Percentiles rank a stretch among this genome's conserved stretches.
Conservation (phyloP, 2,329 filamentous ascomycete genomes). For the Penicillium fuscoglaucum region DNA sequence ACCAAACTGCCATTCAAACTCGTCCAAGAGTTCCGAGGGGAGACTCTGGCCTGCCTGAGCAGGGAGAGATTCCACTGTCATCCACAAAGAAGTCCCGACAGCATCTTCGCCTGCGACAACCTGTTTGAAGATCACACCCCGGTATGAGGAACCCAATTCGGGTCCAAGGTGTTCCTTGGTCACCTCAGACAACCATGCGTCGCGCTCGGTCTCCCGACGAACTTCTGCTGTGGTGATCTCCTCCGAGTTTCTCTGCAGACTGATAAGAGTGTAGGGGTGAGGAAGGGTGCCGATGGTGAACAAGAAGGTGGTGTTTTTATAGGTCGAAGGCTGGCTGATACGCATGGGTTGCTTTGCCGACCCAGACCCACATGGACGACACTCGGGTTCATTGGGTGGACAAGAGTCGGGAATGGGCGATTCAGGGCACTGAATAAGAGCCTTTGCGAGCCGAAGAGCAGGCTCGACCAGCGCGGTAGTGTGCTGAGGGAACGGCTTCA, state of each 20-base stretch:
- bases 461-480: slow-evolving; percentile 71
- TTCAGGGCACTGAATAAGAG: slow-evolving; percentile 72
- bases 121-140: slow-evolving; percentile 77
- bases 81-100: slow-evolving; percentile 70
- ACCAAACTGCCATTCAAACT: slow-evolving; percentile 86
- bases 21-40: slow-evolving; percentile 53
- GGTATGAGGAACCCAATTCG: slow-evolving; percentile 61
- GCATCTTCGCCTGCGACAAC: slow-evolving; percentile 70
- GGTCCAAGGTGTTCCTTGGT: slow-evolving; percentile 69
- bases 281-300: slow-evolving; percentile 88
- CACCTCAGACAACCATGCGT: slow-evolving; percentile 73
- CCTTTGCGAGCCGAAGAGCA: slow-evolving; percentile 69
- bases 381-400: slow-evolving; percentile 75
- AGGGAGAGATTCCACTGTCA: slow-evolving; percentile 66
- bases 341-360: slow-evolving; percentile 60
- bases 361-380: slow-evolving; percentile 71
- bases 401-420: slow-evolving; percentile 75
- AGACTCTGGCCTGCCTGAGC: slow-evolving; percentile 53
- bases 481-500: slow-evolving; percentile 75
- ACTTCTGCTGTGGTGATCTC: slow-evolving; percentile 65
- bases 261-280: slow-evolving; percentile 82
- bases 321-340: slow-evolving; percentile 65
- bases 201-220: slow-evolving; percentile 67
- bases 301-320: slow-evolving; percentile 68
- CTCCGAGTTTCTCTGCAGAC: slow-evolving; percentile 62